Conservation (phyloP, 2,329 filamentous ascomycete genomes). For the Colletotrichum echinochloae region DNA sequence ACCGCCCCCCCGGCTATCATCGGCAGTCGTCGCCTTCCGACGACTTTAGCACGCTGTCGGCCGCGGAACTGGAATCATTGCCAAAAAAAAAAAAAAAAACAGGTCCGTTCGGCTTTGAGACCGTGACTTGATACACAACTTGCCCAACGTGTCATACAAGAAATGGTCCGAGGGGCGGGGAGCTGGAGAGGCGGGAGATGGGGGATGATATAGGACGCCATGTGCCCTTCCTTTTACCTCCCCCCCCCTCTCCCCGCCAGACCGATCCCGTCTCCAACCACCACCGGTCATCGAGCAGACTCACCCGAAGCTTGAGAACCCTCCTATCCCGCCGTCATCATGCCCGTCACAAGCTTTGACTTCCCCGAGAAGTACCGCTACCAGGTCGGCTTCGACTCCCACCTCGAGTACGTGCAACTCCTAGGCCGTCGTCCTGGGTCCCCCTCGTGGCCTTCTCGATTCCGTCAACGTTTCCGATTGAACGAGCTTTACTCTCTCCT, state of each 20-base stretch:
- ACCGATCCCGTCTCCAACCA: neutral
- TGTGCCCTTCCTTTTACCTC: neutral
- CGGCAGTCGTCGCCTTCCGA: constrained; percentile 39
- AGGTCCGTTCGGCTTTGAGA: constrained; percentile 27
- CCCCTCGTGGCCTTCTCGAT: neutral
- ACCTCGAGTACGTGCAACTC: constrained; percentile 75
- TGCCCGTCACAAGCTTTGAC: constrained; percentile 64
- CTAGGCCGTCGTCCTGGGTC: neutral
- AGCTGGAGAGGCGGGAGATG: neutral
- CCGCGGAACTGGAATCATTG: constrained; percentile 28
- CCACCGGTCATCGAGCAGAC: neutral
- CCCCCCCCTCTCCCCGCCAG: neutral
- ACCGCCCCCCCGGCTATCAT: constrained; percentile 34
- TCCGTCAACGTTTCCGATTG: neutral
- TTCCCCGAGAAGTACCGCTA: constrained; percentile 75
- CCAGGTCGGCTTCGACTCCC: constrained; percentile 80
- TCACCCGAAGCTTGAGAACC: neutral
- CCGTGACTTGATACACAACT: neutral
- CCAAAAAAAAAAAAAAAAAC: too few species aligned
- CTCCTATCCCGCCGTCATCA: constrained; percentile 44
- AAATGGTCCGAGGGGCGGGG: neutral
- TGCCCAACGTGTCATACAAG: constrained; percentile 27
- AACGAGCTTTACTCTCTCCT: neutral
- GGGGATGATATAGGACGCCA: neutral
- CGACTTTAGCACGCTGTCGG: constrained; percentile 17